These are phyloP conservation scores for Aspergillus novofumigatus DNA, from an alignment of 2,329 filamentous ascomycete genomes.

Conservation along the genomic window DNA sequence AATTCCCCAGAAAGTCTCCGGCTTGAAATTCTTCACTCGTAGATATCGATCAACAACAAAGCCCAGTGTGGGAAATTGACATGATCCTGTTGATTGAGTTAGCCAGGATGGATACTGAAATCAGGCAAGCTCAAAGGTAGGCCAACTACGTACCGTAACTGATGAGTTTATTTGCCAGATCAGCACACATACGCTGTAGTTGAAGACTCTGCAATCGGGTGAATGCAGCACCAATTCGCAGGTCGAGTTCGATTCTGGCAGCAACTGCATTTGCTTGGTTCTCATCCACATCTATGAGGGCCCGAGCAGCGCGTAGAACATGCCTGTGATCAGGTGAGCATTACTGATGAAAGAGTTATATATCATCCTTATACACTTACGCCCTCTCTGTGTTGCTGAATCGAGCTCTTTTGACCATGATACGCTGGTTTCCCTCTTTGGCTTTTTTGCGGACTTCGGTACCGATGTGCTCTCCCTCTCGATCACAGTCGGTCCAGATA, in stretches of 20 bases:
- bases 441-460: constrained; percentile 84
- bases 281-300: constrained; percentile 75
- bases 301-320: constrained; percentile 75
- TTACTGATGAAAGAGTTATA: neutral
- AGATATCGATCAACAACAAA: constrained; percentile 98
- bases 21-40: constrained; percentile 86
- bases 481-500: constrained; percentile 98
- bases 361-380: constrained; percentile 46
- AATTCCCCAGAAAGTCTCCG: constrained; percentile 90
- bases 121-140: neutral
- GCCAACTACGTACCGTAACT: constrained; percentile 65
- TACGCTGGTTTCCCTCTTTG: constrained; percentile 63
- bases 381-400: constrained; percentile 96
- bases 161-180: constrained; percentile 61
- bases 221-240: constrained; percentile 88
- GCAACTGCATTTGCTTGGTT: constrained; percentile 82
- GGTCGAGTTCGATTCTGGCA: constrained; percentile 84
- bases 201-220: constrained; percentile 80
- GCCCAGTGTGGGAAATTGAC: constrained; percentile 92
- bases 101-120: neutral
- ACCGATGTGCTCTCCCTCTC: constrained; percentile 95
- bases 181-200: constrained; percentile 67
- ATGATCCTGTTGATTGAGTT: constrained; percentile 59
- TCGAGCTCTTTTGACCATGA: constrained; percentile 77
- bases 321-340: constrained; percentile 54